Evolutionary conservation across 2,329 filamentous ascomycete species (phyloP), one percentile per base, ranked within the genome.

Genomic region (Colletotrichum coccodes): DNA sequence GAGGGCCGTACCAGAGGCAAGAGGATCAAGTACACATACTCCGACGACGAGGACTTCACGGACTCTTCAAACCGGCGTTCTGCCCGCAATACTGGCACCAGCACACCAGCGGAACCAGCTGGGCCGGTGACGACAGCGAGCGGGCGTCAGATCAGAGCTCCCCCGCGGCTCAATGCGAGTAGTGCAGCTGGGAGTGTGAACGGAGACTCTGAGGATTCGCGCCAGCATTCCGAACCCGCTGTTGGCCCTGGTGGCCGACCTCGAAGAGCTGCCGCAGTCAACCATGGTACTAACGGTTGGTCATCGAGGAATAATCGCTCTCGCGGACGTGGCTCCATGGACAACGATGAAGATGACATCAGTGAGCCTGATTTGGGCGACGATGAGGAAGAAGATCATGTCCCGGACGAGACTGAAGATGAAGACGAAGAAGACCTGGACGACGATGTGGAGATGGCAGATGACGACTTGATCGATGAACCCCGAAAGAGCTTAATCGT

Each of bases 1-100:
- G 96, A 99, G 82, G 96, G 96, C 57, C 93, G 96, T 60, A 99
- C 97, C 6, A 90, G 96, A 68, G 96, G 96, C 64, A 98, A 99
- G 84, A 92, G 95, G 70, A 92, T 97, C 82, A 97, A 95, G 80
- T 99, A 99, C 77, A 99, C 94, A 0, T 99, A 93, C 77, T 97
- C 94, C 0, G 95, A 97, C 28, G 94, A 97, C 73, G 91, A 91
- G 40, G 89, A 91, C 18, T 89, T 90, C 64, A 89, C 88, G n/a
- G 89, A 91, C 76, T 91, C 90, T 40, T 87, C 87, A 11, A 78
- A 76, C 6, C 78, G 95, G 84, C 88, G 91, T 7, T 94, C 93
- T 14, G 87, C 90, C 21, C 90, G 95, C 30, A 92, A 94, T 72
- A 94, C 92, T 2, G 88, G 91, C 44, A 86, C 90, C 11, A 90